Evolutionary conservation across 805 yeast species (phyloP), one percentile per base, ranked within the genome.

Genomic region (Yamadazyma philogaea): DNA sequence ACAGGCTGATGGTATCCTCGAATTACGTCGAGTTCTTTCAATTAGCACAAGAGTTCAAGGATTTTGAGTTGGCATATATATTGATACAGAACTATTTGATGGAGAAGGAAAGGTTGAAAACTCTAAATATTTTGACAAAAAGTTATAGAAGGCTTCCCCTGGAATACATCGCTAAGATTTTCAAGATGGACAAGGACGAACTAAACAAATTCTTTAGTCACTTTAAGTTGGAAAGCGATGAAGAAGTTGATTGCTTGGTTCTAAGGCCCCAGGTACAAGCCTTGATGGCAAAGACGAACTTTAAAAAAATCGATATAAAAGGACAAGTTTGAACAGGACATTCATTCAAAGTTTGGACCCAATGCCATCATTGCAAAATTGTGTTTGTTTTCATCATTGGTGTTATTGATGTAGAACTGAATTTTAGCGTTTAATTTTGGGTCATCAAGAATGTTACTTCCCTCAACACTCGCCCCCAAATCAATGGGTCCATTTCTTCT

Each of bases 351-450:
- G 1, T 74, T 59, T n/a, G 88, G 86, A 1, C 79, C 84, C 34
- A 87, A 56, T 0, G 95, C 96, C 68, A 89, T 77, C 57, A 89
- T 66, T 7, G 93, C 84, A 63, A 87, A 89, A 39, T 78, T 78
- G 50, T 79, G 63, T 46, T 75, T 75, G 53, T 81, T 78, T 19
- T 63, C 67, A 15, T 78, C 86, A 50, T 75, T 81, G 5, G 86
- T 79, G 38, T 74, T 62, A 34, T 75, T 72, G 70, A 89, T 77
- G 58, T 87, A 90, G 51, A 76, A 74, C 48, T 79, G 77, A 35
- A 91, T 79, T 51, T 84, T 77, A 3, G 70, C 62, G 8, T 68
- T 54, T 6, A 90, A 66, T 7, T 61, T 55, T 1, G 70, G 62
- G 32, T 80, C 81, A 21, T 72, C 69, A n/a, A 86, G 46, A 26